Conservation (phyloP, 1,284 basidiomycete species). For the Malassezia cuniculi region DNA sequence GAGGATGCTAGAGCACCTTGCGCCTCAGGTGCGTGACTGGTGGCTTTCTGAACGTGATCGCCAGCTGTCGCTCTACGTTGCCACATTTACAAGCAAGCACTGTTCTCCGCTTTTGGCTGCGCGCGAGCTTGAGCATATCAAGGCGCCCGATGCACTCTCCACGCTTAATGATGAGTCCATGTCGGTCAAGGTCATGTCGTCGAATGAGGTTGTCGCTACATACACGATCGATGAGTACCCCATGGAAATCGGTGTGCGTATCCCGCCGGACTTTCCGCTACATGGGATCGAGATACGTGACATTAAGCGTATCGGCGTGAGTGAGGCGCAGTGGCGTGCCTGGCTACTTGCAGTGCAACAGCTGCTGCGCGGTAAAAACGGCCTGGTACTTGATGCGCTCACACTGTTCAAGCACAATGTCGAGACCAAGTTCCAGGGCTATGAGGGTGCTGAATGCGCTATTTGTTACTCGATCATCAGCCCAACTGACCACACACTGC, state of each 20-base stretch:
- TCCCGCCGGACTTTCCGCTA: conserved; percentile 83
- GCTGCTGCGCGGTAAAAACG: conserved; percentile 70
- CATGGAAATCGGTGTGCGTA: conserved; percentile 74
- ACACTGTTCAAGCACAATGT: conserved; percentile 91
- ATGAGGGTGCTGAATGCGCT: conserved; percentile 38
- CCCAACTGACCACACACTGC: conserved; percentile 73
- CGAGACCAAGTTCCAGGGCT: conserved; percentile 46
- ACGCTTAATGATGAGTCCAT: conserved; percentile 70
- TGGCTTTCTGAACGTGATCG: conserved; percentile 76
- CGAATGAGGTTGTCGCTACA: conserved; percentile 48
- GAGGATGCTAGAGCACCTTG: conserved; percentile 31
- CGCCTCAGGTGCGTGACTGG: conserved; percentile 55
- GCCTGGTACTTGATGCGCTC: conserved; percentile 79
- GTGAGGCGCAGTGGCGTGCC: conserved; percentile 78
- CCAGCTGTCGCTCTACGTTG: conserved; percentile 63
- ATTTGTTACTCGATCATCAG: conserved; percentile 67
- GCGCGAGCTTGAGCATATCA: conserved; percentile 66
- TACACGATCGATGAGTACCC: conserved; percentile 89
- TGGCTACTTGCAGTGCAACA: conserved; percentile 91
- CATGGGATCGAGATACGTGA: conserved; percentile 77
- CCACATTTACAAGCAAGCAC: conserved; percentile 66
- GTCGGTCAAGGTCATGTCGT: conserved; percentile 56
- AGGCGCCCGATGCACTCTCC: conserved; percentile 54
- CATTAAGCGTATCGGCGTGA: conserved; percentile 62
- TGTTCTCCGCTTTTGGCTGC: conserved; percentile 81